phyloP scores from a whole-genome alignment of 1,139 yeast genomes.

The Sugiyamaella japonica region DNA sequence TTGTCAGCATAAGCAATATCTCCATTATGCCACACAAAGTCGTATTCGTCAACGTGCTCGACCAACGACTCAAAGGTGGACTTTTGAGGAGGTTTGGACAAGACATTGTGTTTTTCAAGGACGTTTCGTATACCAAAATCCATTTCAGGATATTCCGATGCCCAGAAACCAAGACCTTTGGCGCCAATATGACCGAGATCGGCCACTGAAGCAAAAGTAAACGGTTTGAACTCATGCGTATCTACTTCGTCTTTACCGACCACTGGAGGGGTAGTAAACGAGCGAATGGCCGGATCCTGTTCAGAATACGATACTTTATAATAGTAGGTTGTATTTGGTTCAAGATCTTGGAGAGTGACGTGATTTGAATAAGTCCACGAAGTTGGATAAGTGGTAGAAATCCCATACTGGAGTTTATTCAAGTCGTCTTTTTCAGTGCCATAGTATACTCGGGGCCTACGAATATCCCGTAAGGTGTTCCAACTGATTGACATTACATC shows the following conservation, averaged over 20 bases:
- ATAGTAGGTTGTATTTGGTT: conserved; percentile 35
- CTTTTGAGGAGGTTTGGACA: conserved; percentile 24
- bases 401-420: conserved; percentile 26
- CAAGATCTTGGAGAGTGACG: conserved; percentile 32
- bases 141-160: conserved; percentile 24
- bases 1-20: conserved; percentile 38
- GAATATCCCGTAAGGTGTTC: conserved; percentile 30
- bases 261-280: conserved; percentile 31
- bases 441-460: conserved; percentile 31
- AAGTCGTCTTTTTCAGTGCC: conserved; percentile 30
- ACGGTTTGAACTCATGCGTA: conserved; percentile 22
- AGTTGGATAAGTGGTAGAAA: conserved; percentile 34
- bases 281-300: conserved; percentile 17
- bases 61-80: conserved; percentile 34
- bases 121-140: conserved; percentile 19
- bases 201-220: conserved; percentile 32
- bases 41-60: conserved; percentile 27
- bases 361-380: conserved; percentile 37
- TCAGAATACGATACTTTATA: conserved; percentile 30
- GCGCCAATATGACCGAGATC: conserved; percentile 36
- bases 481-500: conserved; percentile 25
- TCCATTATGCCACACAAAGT: conserved; percentile 37
- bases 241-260: conserved; percentile 13
- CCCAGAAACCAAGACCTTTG: conserved; percentile 28
- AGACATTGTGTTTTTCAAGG: conserved; percentile 10